Conservation (phyloP, 306 rosid genomes). For the Prunus kanzakura region DNA sequence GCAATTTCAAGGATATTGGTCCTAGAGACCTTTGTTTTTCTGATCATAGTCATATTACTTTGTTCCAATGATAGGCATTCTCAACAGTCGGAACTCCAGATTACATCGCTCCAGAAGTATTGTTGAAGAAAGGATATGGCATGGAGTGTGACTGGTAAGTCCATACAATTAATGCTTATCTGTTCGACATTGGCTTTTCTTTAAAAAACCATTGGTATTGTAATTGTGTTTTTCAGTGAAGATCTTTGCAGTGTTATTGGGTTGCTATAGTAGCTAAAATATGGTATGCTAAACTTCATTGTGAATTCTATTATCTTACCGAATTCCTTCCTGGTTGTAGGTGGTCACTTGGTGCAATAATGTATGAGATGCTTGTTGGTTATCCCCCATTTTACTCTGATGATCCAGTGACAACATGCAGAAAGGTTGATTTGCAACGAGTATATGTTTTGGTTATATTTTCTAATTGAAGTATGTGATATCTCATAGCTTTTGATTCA, state of each 20-base stretch:
- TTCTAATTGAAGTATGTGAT: neutral
- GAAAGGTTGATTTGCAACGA: slow-evolving; percentile 57
- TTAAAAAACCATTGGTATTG: neutral
- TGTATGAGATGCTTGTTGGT: slow-evolving; percentile 96
- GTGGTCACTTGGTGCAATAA: slow-evolving; percentile 99
- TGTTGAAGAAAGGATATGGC: slow-evolving; percentile 83
- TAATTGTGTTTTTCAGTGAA: slow-evolving; percentile 13
- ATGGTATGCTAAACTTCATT: neutral
- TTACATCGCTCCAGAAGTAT: slow-evolving; percentile 88
- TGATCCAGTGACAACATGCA: slow-evolving; percentile 88
- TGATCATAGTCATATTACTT: neutral
- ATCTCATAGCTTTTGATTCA: neutral
- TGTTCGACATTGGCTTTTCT: neutral
- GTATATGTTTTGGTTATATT: neutral
- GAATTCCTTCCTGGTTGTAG: slow-evolving; percentile 42
- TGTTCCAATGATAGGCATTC: slow-evolving; percentile 61
- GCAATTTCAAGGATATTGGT: neutral
- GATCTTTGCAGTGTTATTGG: slow-evolving; percentile 7
- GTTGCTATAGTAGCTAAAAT: neutral
- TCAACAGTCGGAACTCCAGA: slow-evolving; percentile 96
- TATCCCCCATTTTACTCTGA: slow-evolving; percentile 95
- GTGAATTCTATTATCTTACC: slow-evolving; percentile 13
- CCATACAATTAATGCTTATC: neutral
- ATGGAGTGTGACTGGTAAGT: slow-evolving; percentile 90
- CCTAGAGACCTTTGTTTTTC: neutral